Evolutionary conservation across 2,329 filamentous ascomycete species (phyloP).

Genomic region (Ilyonectria robusta): DNA sequence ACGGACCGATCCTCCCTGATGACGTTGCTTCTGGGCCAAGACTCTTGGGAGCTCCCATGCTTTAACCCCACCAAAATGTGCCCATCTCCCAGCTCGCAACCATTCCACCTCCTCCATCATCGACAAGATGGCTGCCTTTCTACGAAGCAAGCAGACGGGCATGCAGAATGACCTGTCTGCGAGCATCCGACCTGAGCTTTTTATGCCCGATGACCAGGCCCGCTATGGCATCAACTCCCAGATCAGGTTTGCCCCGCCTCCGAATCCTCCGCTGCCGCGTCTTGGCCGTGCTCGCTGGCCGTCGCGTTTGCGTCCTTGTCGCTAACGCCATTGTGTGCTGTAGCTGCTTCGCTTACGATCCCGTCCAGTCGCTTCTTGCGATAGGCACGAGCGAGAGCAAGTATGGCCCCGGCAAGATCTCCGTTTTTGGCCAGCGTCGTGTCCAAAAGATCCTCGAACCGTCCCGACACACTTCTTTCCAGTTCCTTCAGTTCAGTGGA

Average conservation of each 20-base stretch:
- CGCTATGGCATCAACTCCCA: conserved; percentile 87
- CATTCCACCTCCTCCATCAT: conserved; percentile 32
- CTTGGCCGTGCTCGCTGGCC: neutral
- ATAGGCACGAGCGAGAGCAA: conserved; percentile 91
- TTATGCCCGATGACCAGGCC: conserved; percentile 86
- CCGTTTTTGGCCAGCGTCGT: conserved; percentile 86
- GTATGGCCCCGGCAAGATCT: conserved; percentile 89
- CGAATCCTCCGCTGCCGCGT: conserved; percentile 3
- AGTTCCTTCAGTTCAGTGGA: conserved; percentile 84
- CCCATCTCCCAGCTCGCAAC: conserved; percentile 34
- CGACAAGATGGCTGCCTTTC: conserved; percentile 82
- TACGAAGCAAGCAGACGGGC: conserved; percentile 93
- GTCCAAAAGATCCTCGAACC: conserved; percentile 83
- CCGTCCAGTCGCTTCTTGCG: conserved; percentile 92
- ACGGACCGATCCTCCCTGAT: conserved; percentile 18
- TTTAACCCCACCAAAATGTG: conserved; percentile 41
- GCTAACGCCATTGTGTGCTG: conserved; percentile 44
- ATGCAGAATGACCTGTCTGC: conserved; percentile 92
- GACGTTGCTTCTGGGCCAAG: conserved; percentile 31
- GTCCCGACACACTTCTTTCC: conserved; percentile 80
- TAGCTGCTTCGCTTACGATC: conserved; percentile 89
- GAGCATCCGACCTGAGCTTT: conserved; percentile 82
- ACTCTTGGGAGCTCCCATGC: conserved; percentile 36
- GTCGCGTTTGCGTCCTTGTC: conserved; percentile 24
- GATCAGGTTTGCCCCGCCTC: conserved; percentile 66